Conservation (phyloP, 2,329 filamentous ascomycete species). For the Alternaria panax region DNA sequence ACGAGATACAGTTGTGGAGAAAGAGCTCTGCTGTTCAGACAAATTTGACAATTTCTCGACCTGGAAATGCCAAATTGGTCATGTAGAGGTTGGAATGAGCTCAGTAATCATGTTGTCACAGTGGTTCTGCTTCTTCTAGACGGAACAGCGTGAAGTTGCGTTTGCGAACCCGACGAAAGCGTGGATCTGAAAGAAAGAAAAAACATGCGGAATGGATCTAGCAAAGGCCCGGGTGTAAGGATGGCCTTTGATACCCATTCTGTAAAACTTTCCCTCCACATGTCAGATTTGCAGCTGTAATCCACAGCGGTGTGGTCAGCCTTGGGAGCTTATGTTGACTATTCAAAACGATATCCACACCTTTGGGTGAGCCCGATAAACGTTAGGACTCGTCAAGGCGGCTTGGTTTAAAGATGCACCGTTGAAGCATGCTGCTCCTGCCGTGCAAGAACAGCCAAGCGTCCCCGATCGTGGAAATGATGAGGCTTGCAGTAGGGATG, state of each 20-base stretch:
- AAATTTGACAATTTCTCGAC: constrained; percentile 6
- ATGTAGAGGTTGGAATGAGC: background rate
- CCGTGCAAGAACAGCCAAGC: constrained; percentile 16
- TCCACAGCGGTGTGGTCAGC: background rate
- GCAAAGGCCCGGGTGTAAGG: background rate
- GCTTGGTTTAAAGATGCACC: background rate
- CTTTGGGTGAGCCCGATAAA: background rate
- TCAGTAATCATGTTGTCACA: background rate
- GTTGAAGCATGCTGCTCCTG: constrained; percentile 8
- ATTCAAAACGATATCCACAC: background rate
- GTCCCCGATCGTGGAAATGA: constrained; percentile 7
- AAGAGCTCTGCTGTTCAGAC: background rate
- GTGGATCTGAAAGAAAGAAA: constrained; percentile 4
- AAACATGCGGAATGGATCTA: constrained; percentile 11
- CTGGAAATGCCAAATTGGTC: constrained; percentile 2
- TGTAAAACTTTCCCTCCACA: background rate
- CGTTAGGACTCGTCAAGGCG: background rate
- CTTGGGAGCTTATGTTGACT: constrained; percentile 5
- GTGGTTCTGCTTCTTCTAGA: constrained; percentile 5
- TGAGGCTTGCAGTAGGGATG: constrained; percentile 28
- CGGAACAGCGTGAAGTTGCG: background rate
- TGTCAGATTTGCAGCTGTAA: background rate
- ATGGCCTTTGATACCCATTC: constrained; percentile 10
- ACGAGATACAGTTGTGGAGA: constrained; percentile 1
- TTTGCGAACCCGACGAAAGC: constrained; percentile 14